Conservation (phyloP, 2,329 filamentous ascomycete genomes). For the Thermothelomyces thermophilus region DNA sequence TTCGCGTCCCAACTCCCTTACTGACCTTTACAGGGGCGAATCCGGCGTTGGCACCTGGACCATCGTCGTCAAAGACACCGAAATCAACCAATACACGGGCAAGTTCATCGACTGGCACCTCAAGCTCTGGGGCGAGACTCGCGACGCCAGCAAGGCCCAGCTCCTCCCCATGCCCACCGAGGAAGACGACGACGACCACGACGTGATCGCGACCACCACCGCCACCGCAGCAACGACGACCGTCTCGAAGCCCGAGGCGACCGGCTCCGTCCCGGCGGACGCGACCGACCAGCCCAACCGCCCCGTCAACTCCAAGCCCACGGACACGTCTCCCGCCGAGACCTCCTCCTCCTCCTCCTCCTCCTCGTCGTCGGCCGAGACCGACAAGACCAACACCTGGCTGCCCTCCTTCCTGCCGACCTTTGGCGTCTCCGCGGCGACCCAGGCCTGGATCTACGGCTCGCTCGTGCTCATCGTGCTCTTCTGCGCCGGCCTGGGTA, state of each 20-base stretch:
- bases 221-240: slow-evolving; percentile 57
- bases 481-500: slow-evolving; percentile 75
- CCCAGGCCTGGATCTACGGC: slow-evolving; percentile 90
- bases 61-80: slow-evolving; percentile 78
- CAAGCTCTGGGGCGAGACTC: slow-evolving; percentile 86
- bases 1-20: background rate
- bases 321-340: slow-evolving; percentile 15
- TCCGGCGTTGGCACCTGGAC: slow-evolving; percentile 84
- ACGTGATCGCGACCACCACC: slow-evolving; percentile 57
- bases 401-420: slow-evolving; percentile 84
- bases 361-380: slow-evolving; percentile 17
- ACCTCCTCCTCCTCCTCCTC: slow-evolving; percentile 19
- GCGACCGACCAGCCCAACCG: slow-evolving; percentile 61
- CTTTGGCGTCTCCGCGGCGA: slow-evolving; percentile 80
- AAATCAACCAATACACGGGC: slow-evolving; percentile 68
- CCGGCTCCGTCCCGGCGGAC: slow-evolving; percentile 31
- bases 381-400: slow-evolving; percentile 43
- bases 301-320: slow-evolving; percentile 46
- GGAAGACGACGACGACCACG: slow-evolving; percentile 77
- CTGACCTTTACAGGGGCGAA: slow-evolving; percentile 64
- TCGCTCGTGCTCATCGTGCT: slow-evolving; percentile 74
- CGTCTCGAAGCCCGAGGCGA: slow-evolving; percentile 41
- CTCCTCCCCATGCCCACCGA: slow-evolving; percentile 76
- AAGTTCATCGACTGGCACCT: slow-evolving; percentile 87
- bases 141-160: slow-evolving; percentile 65